Conservation (phyloP, 352 stramenopile genomes). For the Globisporangium ultimum region DNA sequence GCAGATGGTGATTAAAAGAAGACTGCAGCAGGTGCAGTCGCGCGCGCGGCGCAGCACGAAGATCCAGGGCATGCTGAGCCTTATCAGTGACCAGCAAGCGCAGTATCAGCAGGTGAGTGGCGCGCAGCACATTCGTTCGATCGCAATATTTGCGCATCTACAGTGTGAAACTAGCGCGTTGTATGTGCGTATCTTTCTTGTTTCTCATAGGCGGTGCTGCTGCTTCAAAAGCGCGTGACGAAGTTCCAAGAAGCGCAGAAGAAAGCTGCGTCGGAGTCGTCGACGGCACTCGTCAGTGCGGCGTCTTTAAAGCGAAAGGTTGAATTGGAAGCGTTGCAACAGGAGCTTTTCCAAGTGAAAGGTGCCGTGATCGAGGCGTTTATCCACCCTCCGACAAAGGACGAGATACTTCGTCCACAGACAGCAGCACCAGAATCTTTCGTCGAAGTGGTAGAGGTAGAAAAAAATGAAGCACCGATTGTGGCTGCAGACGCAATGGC, state of each 20-base stretch:
- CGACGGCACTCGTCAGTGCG: constrained; percentile 1
- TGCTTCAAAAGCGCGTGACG: constrained; percentile 20
- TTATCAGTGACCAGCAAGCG: constrained; percentile 38
- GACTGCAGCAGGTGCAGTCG: constrained; percentile 18
- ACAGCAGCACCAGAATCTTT: too few species aligned
- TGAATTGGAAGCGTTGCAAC: constrained; percentile 33
- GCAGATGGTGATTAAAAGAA: constrained; percentile 24
- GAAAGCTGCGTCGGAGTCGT: constrained; percentile 9
- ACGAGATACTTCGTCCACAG: too few species aligned
- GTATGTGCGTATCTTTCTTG: too few species aligned
- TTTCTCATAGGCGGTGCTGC: constrained; percentile 11
- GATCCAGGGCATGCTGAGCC: constrained; percentile 25
- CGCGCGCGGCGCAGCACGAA: constrained; percentile 15
- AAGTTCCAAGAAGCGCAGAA: constrained; percentile 25
- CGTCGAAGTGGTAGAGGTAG: background rate
- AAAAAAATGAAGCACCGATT: background rate
- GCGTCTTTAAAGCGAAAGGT: constrained; percentile 3
- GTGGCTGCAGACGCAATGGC: background rate
- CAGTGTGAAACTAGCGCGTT: background rate
- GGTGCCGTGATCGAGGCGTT: constrained; percentile 27
- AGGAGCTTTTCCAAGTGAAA: constrained; percentile 35
- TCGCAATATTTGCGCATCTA: background rate
- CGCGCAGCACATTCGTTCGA: background rate
- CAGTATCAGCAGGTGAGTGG: constrained; percentile 33
- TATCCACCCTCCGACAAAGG: constrained; percentile 4